Percentiles rank a stretch among this genome's conserved stretches.
These are phyloP conservation scores for Ophiognomonia clavigignenti-juglandacearum DNA, from an alignment of 2,329 filamentous ascomycete species.

Conservation along the genomic window DNA sequence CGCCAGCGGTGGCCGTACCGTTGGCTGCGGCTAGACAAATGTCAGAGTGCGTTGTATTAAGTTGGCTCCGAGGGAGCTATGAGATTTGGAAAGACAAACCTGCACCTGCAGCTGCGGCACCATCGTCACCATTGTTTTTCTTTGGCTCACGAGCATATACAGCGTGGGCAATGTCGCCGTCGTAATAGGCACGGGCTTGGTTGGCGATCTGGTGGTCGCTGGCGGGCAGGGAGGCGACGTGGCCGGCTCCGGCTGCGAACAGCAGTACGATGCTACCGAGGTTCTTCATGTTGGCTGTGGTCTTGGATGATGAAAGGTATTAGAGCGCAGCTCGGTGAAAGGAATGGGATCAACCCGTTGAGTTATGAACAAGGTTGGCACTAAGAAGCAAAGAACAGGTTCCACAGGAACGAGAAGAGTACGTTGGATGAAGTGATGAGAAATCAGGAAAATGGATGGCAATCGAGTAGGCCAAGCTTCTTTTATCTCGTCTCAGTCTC, in stretches of 20 bases:
- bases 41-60: neutral
- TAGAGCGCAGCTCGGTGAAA: slow-evolving; percentile 13
- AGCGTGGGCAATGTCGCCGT: neutral
- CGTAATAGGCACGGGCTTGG: neutral
- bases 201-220: neutral
- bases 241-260: slow-evolving; percentile 30
- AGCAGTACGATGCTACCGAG: slow-evolving; percentile 31
- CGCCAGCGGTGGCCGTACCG: neutral
- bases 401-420: slow-evolving; percentile 12
- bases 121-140: neutral
- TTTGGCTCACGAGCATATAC: slow-evolving; percentile 9
- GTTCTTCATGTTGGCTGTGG: slow-evolving; percentile 33
- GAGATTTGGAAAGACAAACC: neutral
- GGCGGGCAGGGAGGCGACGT: slow-evolving; percentile 26
- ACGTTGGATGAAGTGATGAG: neutral
- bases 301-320: neutral
- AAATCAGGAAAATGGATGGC: neutral
- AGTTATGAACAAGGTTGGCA: neutral
- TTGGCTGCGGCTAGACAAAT: neutral
- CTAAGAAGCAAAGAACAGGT: neutral
- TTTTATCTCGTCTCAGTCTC: slow-evolving; percentile 11
- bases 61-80: neutral
- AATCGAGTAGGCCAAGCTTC: slow-evolving; percentile 2
- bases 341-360: slow-evolving; percentile 13
- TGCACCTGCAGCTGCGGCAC: neutral